Evolutionary conservation across 352 stramenopile genomes (phyloP), one percentile per base, ranked within the genome.

Genomic region (Phytophthora rubi): DNA sequence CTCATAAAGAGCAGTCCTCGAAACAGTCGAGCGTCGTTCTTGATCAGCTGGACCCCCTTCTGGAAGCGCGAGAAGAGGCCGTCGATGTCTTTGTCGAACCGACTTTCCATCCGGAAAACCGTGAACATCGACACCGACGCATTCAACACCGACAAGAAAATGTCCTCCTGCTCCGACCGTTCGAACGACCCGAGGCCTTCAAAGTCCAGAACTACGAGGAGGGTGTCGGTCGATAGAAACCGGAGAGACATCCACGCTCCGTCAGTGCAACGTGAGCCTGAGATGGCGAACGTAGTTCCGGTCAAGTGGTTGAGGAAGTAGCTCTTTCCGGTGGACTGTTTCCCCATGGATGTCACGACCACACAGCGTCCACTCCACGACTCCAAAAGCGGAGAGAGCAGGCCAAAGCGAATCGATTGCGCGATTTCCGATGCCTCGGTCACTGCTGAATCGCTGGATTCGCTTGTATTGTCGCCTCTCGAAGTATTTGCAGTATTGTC

Each of bases 291-390:
- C 35, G 80, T 86, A 4, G 73, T 80, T 15, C 82, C 80, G 2
- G 77, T 88, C 53, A 89, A 63, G 47, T 89, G 82, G 48, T 90
- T 90, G 1, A 91, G 62, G 21, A 88, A 89, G 55, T 88, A 91
- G 49, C 75, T 86, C 52, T 90, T 88, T 5, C 82, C 82, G 2
- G 82, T 90, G 10, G 82, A 90, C 45, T 90, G 82, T n/a, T 87
- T 83, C 13, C 73, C 76, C 76, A 83, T 44, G 35, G 35, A 44
- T 15, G 35, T 44, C 35, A 44, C 35, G 35, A 44, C 35, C 35
- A 44, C 35, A 15, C 35, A 44, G 35, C 35, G 35, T 16, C 35
- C 35, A 16, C 35, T 5, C 35, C 35, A 44, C 12, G 35, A 44
- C 35, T 44, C 35, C 35, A 44, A 44, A 15, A 44, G 35, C 0